These are phyloP conservation scores for Chrysanthemum makinoi DNA, from an alignment of 129 eudicot species.

Conservation along the genomic window DNA sequence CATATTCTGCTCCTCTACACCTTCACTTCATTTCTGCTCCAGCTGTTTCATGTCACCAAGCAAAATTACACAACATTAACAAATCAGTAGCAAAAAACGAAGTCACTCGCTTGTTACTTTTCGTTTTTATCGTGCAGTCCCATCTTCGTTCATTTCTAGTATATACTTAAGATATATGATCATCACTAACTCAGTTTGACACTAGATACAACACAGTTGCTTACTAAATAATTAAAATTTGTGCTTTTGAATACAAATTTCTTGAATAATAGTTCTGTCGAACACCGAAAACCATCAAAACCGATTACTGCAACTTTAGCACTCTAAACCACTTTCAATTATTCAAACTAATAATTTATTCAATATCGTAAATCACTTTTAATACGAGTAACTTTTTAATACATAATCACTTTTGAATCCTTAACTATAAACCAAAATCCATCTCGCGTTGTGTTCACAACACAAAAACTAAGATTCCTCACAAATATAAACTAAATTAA, in stretches of 20 bases:
- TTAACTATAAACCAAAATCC: neutral
- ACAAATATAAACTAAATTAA: neutral
- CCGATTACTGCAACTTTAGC: too few relatives aligned
- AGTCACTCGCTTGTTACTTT: neutral
- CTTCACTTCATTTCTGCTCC: conserved; percentile 75
- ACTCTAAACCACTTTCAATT: too few relatives aligned
- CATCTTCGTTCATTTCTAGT: neutral
- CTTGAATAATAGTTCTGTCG: too few relatives aligned
- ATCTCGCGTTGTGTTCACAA: neutral
- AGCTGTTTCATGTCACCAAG: conserved; percentile 35
- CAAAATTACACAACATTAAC: neutral
- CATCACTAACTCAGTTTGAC: too few relatives aligned
- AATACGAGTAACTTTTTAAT: neutral
- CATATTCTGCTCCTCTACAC: conserved; percentile 46
- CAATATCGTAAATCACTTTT: too few relatives aligned
- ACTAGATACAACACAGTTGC: too few relatives aligned
- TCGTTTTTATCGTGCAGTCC: neutral
- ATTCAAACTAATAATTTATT: too few relatives aligned
- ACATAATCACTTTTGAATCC: neutral
- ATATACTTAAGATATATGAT: too few relatives aligned
- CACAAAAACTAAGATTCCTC: conserved; percentile 3
- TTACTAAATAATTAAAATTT: too few relatives aligned
- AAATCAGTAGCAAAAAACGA: neutral
- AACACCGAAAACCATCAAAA: too few relatives aligned
- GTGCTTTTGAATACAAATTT: too few relatives aligned